These are phyloP conservation scores for Myrica gale DNA, from an alignment of 306 rosid genomes.

Conservation along the genomic window DNA sequence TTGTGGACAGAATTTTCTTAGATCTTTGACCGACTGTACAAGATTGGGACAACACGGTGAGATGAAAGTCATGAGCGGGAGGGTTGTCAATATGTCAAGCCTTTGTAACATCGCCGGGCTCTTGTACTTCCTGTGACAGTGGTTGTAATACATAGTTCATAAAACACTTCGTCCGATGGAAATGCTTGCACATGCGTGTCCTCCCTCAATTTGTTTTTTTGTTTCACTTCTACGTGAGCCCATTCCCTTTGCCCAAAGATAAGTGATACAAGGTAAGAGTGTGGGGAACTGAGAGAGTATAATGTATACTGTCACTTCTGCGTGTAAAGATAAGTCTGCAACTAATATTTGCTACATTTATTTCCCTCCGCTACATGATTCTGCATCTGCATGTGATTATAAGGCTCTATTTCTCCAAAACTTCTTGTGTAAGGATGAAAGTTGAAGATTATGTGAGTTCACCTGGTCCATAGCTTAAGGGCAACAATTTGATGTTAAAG, in stretches of 20 bases:
- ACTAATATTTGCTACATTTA: background rate
- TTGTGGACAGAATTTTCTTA: background rate
- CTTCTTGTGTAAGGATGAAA: background rate
- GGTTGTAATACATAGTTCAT: background rate
- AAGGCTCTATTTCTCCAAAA: background rate
- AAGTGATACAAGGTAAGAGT: background rate
- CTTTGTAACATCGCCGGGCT: background rate
- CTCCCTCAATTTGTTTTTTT: background rate
- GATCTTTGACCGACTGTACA: background rate
- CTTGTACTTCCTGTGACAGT: background rate
- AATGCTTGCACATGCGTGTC: constrained; percentile 7
- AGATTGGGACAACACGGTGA: background rate
- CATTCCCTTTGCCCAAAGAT: background rate
- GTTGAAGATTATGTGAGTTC: too few relatives aligned
- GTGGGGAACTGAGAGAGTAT: background rate
- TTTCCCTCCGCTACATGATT: background rate
- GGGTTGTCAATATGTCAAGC: background rate
- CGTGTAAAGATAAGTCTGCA: background rate
- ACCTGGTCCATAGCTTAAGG: background rate
- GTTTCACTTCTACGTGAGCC: background rate
- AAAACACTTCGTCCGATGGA: background rate
- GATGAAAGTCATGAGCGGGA: background rate
- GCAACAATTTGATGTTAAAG: background rate
- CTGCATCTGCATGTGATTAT: background rate
- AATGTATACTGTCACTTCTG: background rate